Base-by-base conservation (phyloP, 2,329 filamentous ascomycete species). In the Trichophyton benhamiae region DNA sequence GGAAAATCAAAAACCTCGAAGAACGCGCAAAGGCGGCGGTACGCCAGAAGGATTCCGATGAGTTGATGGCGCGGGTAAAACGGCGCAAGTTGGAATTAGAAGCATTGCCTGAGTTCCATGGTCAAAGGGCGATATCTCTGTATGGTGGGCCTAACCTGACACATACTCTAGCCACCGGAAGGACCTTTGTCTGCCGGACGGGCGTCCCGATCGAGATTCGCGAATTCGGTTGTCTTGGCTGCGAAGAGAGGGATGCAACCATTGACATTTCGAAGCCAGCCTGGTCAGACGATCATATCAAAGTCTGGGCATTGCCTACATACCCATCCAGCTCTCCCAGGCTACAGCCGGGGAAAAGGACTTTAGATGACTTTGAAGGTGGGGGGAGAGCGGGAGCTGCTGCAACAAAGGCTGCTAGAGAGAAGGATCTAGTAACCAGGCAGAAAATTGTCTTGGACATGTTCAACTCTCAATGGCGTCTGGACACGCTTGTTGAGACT, bases 151-250 rank as follows among this genome's bases (percentile, higher is more conserved):
- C 84, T 59, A 97, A 97, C 70, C 74, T 97, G 60, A 82, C 85
- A 53, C 87, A 96, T 69, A 80, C 84, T 4, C 74, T 99, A 61
- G 91, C 90, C n/a, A 89, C 91, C 0, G 86, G 87, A 15, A 83
- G 94, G 53, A 79, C 86, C 36, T 96, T 96, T 73, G 84, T 97
- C 58, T 92, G 96, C 68, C 83, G 94, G 42, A 91, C 89, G 67
- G 87, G 89, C 0, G 81, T 95, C 70, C 87, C 87, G 0, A 75
- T 96, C n/a, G 77, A 76, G 36, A 80, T 87, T 1, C 79, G 83
- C 64, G 94, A 99, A 72, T 82, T 88, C 57, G 75, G 77, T 46
- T 67, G 75, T 8, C 78, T 53, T 13, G n/a, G 3, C 11, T 70
- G 57, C 68, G 61, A 27, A 62, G 48, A 15, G 53, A 53, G 27